phyloP scores from a whole-genome alignment of 148 eudicot genomes.

The Cornus suecica region DNA sequence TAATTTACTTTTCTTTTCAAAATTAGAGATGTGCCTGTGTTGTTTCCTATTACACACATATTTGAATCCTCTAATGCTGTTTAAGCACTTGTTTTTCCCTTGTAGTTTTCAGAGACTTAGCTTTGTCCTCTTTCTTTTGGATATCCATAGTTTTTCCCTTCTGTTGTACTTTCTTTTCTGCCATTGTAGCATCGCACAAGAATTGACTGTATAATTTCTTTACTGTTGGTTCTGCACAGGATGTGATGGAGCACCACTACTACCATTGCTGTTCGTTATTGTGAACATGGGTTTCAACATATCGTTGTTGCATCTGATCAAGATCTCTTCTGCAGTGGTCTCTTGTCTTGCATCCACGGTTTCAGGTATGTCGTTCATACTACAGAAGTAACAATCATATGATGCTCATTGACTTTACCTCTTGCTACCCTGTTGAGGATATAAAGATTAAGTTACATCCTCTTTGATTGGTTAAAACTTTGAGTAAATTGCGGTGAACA shows the following conservation, averaged over 20 bases:
- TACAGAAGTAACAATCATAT: not conserved
- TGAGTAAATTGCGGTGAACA: too few relatives aligned
- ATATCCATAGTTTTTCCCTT: slow-evolving; percentile 1
- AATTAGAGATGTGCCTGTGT: too few relatives aligned
- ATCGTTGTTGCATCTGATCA: slow-evolving; percentile 82
- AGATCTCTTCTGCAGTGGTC: slow-evolving; percentile 89
- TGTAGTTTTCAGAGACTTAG: too few relatives aligned
- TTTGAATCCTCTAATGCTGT: too few relatives aligned
- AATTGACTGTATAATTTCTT: not conserved
- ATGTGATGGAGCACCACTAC: slow-evolving; percentile 88
- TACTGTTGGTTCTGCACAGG: slow-evolving; percentile 40
- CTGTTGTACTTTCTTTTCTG: not conserved
- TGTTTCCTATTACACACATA: too few relatives aligned
- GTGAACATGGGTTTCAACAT: slow-evolving; percentile 94
- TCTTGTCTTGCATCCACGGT: slow-evolving; percentile 89
- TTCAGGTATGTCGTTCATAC: slow-evolving; percentile 53
- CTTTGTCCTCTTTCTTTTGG: too few relatives aligned
- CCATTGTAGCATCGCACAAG: not conserved
- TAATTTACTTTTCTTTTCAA: too few relatives aligned
- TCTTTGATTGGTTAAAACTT: not conserved
- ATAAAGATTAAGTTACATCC: not conserved
- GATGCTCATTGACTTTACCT: not conserved
- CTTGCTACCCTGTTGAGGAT: not conserved
- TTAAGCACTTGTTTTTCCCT: too few relatives aligned
- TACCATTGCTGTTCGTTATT: slow-evolving; percentile 77